Conservation (phyloP, 345 rosid genomes). For the Ceriops zippeliana region DNA sequence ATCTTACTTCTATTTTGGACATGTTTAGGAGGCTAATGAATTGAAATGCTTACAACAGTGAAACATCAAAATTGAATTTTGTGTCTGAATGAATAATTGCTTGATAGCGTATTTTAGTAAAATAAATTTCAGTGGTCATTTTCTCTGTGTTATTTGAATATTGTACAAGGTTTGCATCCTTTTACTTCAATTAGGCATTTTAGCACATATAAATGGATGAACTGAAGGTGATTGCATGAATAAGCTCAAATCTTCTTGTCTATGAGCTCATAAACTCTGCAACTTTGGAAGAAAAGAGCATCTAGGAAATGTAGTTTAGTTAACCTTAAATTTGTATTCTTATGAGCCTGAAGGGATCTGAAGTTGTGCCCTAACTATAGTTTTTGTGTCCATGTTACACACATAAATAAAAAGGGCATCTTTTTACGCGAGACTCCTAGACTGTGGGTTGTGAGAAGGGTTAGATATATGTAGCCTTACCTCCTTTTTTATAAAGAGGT, state of each 20-base stretch:
- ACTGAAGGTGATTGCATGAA: background rate
- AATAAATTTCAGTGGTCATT: background rate
- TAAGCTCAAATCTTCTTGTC: background rate
- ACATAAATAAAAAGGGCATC: no score
- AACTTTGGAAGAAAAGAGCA: background rate
- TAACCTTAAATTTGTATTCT: background rate
- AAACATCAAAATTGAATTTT: background rate
- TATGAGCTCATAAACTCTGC: background rate
- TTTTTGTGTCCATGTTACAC: background rate
- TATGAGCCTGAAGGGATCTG: background rate
- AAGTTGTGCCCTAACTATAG: background rate
- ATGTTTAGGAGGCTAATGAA: no score
- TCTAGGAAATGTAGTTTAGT: background rate
- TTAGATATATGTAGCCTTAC: no score
- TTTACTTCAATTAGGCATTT: background rate
- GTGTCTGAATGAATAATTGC: background rate
- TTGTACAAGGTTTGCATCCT: background rate
- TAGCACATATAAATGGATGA: background rate
- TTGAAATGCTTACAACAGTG: no score
- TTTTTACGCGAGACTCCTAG: no score
- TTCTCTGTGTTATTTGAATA: background rate
- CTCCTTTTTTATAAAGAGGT: no score
- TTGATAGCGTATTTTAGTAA: background rate
- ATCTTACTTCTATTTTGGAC: background rate
- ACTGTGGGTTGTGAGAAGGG: no score